Conservation (phyloP, 2,329 filamentous ascomycete genomes). For the Lecanosticta acicola region DNA sequence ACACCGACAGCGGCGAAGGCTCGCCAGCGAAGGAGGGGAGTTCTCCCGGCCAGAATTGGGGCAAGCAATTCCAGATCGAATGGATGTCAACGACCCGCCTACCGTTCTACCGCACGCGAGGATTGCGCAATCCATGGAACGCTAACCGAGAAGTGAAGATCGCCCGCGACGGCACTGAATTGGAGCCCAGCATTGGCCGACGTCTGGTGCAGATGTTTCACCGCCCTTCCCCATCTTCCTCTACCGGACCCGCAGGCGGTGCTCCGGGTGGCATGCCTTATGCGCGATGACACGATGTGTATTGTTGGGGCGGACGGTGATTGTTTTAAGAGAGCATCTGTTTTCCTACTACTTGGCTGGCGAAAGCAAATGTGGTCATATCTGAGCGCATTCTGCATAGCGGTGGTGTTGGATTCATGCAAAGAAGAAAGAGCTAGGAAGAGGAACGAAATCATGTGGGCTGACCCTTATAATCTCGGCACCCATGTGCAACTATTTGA, state of each 20-base stretch:
- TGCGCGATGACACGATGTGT: slow-evolving; percentile 5
- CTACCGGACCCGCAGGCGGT: slow-evolving; percentile 3
- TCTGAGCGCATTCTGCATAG: too few relatives aligned
- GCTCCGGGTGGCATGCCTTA: slow-evolving; percentile 7
- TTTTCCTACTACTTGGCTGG: too few relatives aligned
- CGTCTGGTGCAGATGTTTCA: slow-evolving; percentile 70
- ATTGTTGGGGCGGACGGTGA: too few relatives aligned
- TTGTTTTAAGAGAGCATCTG: too few relatives aligned
- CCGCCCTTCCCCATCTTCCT: slow-evolving; percentile 15
- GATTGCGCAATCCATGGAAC: slow-evolving; percentile 89
- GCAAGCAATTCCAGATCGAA: slow-evolving; percentile 84
- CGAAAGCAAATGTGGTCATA: too few relatives aligned
- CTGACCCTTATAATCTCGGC: too few relatives aligned
- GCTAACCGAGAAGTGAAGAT: slow-evolving; percentile 94
- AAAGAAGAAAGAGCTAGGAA: too few relatives aligned
- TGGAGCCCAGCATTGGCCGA: slow-evolving; percentile 76
- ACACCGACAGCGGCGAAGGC: slow-evolving; percentile 48
- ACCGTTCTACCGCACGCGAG: slow-evolving; percentile 83
- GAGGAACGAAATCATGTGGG: too few relatives aligned
- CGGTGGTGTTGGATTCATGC: too few relatives aligned
- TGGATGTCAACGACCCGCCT: slow-evolving; percentile 81
- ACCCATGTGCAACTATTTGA: too few relatives aligned
- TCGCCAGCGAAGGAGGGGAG: slow-evolving; percentile 34
- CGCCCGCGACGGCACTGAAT: slow-evolving; percentile 85
- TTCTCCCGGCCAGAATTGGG: slow-evolving; percentile 63